These are phyloP conservation scores for Elasticomyces elasticus DNA, from an alignment of 495 filamentous ascomycete species.

Conservation along the genomic window DNA sequence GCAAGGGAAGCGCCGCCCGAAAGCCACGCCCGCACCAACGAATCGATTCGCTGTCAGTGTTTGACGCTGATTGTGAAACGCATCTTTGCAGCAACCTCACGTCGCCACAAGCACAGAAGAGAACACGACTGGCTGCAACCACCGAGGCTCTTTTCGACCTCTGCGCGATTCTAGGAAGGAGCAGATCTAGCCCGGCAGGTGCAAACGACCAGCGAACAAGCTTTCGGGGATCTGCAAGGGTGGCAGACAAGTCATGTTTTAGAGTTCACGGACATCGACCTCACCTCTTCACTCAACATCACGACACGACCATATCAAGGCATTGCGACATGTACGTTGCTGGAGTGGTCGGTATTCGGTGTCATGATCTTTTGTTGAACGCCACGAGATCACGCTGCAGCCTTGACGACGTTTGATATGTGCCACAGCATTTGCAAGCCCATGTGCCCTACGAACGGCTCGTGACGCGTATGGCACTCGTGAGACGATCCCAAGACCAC, in stretches of 20 bases:
- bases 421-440: not conserved
- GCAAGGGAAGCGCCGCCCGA: not conserved
- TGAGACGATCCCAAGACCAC: not conserved
- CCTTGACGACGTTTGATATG: not conserved
- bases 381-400: not conserved
- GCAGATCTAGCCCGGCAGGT: not conserved
- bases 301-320: not conserved
- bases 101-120: not conserved
- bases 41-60: not conserved
- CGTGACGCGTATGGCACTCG: not conserved
- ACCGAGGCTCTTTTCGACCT: not conserved
- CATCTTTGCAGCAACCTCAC: constrained; percentile 3
- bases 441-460: not conserved
- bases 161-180: not conserved
- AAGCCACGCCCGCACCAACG: not conserved
- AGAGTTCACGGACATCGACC: not conserved
- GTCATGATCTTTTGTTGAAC: too few relatives aligned
- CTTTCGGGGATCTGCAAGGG: not conserved
- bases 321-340: not conserved
- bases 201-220: not conserved
- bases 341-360: not conserved
- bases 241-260: not conserved
- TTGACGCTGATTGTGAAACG: constrained; percentile 2
- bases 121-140: not conserved
- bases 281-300: not conserved